Evolutionary conservation across 108 stramenopile species (phyloP).

Genomic region (Cylindrotheca fusiformis): DNA sequence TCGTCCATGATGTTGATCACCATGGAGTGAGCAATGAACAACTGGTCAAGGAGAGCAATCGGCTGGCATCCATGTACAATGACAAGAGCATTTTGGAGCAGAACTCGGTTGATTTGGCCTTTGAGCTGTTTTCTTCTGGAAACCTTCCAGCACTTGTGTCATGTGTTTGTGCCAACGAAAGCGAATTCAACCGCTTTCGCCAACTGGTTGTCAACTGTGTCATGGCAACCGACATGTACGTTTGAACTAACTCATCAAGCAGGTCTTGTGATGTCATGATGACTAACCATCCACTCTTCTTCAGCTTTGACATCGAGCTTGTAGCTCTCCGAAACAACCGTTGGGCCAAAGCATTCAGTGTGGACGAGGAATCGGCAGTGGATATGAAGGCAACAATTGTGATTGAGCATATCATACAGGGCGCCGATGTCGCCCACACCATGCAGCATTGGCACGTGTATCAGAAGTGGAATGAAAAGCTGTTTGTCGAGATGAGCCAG

Average conservation of each 20-base stretch:
- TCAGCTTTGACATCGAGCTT: background rate
- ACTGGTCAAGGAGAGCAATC: slow-evolving; percentile 1
- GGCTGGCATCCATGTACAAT: background rate
- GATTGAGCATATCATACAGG: slow-evolving; percentile 3
- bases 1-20: slow-evolving; percentile 9
- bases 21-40: slow-evolving; percentile 9
- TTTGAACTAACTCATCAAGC: too few species aligned
- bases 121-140: background rate
- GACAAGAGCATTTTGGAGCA: background rate
- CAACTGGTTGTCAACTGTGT: slow-evolving; percentile 36
- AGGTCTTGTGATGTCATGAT: too few species aligned
- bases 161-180: slow-evolving; percentile 17
- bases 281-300: too few species aligned
- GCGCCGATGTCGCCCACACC: slow-evolving; percentile 8
- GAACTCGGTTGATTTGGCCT: slow-evolving; percentile 8
- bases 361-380: slow-evolving; percentile 2
- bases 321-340: slow-evolving; percentile 11
- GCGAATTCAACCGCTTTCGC: slow-evolving; percentile 19
- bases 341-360: slow-evolving; percentile 29
- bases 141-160: background rate
- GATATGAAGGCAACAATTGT: slow-evolving; percentile 12
- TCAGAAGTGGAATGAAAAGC: slow-evolving; percentile 17
- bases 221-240: slow-evolving; percentile 37
- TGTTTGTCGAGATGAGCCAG: background rate
- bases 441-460: slow-evolving; percentile 18